A percentile compares a stretch with the other conserved stretches of the same genome.
Conservation (phyloP, 2,329 filamentous ascomycete species). For the Fusarium torulosum region DNA sequence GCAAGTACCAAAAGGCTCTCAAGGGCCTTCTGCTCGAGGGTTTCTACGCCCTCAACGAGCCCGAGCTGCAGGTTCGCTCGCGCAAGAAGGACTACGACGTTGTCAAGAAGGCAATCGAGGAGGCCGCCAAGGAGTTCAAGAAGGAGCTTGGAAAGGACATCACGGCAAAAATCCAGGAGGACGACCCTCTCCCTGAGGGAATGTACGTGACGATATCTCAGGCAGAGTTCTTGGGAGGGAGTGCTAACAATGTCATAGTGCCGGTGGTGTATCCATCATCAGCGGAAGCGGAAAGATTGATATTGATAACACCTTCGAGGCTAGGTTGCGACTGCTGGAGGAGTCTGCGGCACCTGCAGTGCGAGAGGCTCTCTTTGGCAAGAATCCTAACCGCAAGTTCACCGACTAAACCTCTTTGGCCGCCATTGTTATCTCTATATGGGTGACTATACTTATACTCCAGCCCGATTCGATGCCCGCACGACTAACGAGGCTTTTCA, state of each 20-base stretch:
- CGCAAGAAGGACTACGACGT: constrained; percentile 82
- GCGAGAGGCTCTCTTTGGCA: constrained; percentile 88
- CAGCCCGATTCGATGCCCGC: constrained; percentile 32
- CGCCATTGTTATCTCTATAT: constrained; percentile 18
- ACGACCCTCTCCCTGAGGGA: constrained; percentile 81
- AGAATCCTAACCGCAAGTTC: constrained; percentile 97
- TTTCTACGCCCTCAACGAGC: constrained; percentile 87
- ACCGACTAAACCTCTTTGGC: constrained; percentile 73
- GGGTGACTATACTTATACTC: constrained; percentile 30
- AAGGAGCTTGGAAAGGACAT: constrained; percentile 78
- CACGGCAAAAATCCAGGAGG: constrained; percentile 79
- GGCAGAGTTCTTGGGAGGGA: background rate
- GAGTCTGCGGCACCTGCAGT: constrained; percentile 86
- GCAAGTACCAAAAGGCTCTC: constrained; percentile 80
- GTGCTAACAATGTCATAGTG: constrained; percentile 64
- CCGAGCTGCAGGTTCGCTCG: constrained; percentile 78
- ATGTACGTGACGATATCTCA: constrained; percentile 72
- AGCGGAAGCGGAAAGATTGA: constrained; percentile 93
- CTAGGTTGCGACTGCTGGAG: constrained; percentile 87
- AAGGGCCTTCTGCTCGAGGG: constrained; percentile 90
- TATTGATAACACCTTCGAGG: constrained; percentile 98
- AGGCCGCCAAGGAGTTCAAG: constrained; percentile 86
- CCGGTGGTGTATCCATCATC: constrained; percentile 84
- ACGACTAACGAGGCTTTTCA: constrained; percentile 37
- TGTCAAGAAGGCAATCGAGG: constrained; percentile 82